These are phyloP conservation scores for Ulmus americana DNA, from an alignment of 331 rosid species.

Conservation along the genomic window DNA sequence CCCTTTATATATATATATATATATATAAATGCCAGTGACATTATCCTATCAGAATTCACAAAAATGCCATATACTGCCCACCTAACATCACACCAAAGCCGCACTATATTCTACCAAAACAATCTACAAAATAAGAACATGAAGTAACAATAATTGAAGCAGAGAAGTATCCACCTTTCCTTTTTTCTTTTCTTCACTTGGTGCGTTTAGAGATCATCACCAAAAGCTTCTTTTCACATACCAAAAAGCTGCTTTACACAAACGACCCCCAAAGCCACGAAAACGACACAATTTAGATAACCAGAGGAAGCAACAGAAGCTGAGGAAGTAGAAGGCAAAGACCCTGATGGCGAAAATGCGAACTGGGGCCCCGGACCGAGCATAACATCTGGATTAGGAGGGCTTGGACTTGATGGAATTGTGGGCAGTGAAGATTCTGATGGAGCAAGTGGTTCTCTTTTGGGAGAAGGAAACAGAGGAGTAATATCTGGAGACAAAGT, in stretches of 20 bases:
- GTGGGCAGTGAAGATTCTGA: slow-evolving; percentile 46
- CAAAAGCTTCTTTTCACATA: slow-evolving; percentile 4
- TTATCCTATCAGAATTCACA: slow-evolving; percentile 20
- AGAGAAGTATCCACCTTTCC: neutral
- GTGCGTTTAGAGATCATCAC: neutral
- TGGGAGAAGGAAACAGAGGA: slow-evolving; percentile 49
- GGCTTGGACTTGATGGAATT: slow-evolving; percentile 52
- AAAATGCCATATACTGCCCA: slow-evolving; percentile 10
- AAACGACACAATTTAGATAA: slow-evolving; percentile 8
- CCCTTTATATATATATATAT: neutral
- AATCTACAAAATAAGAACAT: slow-evolving; percentile 29
- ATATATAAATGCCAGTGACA: neutral
- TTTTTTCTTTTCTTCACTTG: neutral
- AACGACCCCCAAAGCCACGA: slow-evolving; percentile 19
- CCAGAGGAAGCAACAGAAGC: slow-evolving; percentile 10
- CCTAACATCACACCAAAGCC: slow-evolving; percentile 22
- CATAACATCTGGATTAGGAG: slow-evolving; percentile 39
- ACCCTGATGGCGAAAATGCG: slow-evolving; percentile 34
- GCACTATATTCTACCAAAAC: slow-evolving; percentile 13
- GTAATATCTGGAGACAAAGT: slow-evolving; percentile 40
- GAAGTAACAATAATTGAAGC: slow-evolving; percentile 18
- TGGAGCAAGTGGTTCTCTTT: slow-evolving; percentile 31
- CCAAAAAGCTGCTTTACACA: slow-evolving; percentile 14
- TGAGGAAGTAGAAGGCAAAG: slow-evolving; percentile 27
- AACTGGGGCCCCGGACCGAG: slow-evolving; percentile 28